Evolutionary conservation across 1,284 basidiomycete species (phyloP), one percentile per base, ranked within the genome.

Genomic region (Mycena sp.): DNA sequence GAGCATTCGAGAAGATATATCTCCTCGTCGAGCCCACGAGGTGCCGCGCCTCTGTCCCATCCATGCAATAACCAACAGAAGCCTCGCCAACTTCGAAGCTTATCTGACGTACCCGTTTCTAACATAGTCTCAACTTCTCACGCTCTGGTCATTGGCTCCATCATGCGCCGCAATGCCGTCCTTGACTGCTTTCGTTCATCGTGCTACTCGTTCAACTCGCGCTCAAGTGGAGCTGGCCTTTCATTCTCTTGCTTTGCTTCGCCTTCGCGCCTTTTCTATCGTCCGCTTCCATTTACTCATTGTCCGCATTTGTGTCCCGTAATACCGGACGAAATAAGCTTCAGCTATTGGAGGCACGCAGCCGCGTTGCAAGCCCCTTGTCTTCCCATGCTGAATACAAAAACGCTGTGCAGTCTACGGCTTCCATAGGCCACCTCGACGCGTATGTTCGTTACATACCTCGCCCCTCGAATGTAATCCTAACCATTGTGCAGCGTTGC

Each of bases 371-470:
- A 46, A 26, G 38, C 19, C n/a, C 45, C 44, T 54, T 54, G 52
- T 54, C 52, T 44, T 14, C 7, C 26, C 17, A 23, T 37, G 21
- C 38, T 50, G 21, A 12, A 17, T 23, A 49, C 46, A 49, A 43
- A 28, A 26, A 17, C 29, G 5, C 10, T 29, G 12, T 29, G 50
- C 44, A 17, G 38, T 48, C 44, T 48, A 48, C 10, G 32, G 10
- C 16, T 16, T 10, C 10, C 32, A 9, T 37, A 10, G 10, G 44
- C 55, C 43, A 37, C 38, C 17, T 21, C 38, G 40, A 43, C 56
- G 28, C 46, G 56, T 58, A 58, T 50, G 56, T 58, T 58, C 40
- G 11, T 58, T 58, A 52, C 57, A 37, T 59, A 52, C 44, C 49
- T 35, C 29, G 26, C 44, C 26, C 32, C 21, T 41, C 29, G 28